phyloP scores from a whole-genome alignment of 1,284 basidiomycete species.

The Ceratobasidium papillatum region DNA sequence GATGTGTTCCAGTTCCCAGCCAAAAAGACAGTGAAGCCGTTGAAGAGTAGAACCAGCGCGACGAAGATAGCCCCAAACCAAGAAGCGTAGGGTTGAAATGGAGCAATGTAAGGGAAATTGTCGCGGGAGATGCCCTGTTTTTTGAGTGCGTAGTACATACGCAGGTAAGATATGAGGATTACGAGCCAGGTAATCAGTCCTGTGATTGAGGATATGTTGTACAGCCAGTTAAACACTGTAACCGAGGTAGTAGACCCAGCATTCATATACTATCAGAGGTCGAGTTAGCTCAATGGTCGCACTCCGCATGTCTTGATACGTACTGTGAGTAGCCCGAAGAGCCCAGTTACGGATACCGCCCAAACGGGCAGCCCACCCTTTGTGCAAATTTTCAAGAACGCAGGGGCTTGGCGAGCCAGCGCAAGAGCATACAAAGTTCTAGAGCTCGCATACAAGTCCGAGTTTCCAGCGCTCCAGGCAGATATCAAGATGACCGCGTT shows the following conservation, averaged over 20 bases:
- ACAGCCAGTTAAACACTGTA: conserved; percentile 57
- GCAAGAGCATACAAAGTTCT: conserved; percentile 60
- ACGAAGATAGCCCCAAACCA: conserved; percentile 47
- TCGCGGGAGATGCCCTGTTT: conserved; percentile 56
- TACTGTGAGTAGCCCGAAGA: conserved; percentile 58
- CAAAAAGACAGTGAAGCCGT: conserved; percentile 54
- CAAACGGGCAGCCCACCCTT: conserved; percentile 69
- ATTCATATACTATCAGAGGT: conserved; percentile 52
- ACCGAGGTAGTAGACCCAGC: conserved; percentile 42
- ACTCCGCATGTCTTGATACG: not conserved
- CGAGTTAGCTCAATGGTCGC: not conserved
- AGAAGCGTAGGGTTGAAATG: conserved; percentile 52
- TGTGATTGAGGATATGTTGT: conserved; percentile 73
- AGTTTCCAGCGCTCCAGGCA: conserved; percentile 67
- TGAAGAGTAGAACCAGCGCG: conserved; percentile 39
- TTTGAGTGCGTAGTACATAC: conserved; percentile 58
- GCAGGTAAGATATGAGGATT: conserved; percentile 53
- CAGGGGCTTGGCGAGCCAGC: conserved; percentile 58
- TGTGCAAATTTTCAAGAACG: conserved; percentile 63
- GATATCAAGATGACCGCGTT: conserved; percentile 73
- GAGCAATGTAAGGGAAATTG: conserved; percentile 56
- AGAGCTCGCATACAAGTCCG: conserved; percentile 70
- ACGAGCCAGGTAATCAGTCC: conserved; percentile 69
- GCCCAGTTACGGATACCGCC: conserved; percentile 42
- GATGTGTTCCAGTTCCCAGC: conserved; percentile 52